A percentile compares a stretch with the other conserved stretches of the same genome.
phyloP scores from a whole-genome alignment of 1,284 basidiomycete genomes.

The Marasmius sp. region DNA sequence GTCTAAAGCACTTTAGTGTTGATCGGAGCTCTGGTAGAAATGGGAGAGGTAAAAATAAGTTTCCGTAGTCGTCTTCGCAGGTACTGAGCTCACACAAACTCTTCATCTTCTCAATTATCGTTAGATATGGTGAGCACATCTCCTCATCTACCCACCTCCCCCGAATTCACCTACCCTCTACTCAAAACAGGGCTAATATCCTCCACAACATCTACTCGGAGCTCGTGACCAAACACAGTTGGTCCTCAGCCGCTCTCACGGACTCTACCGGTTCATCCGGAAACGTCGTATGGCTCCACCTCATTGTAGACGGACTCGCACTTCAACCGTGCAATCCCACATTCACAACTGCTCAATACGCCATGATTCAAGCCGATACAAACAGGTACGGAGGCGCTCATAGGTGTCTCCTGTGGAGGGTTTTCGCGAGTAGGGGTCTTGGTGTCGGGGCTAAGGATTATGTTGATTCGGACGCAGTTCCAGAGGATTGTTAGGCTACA shows the following conservation, averaged over 20 bases:
- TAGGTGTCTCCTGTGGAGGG: too few relatives aligned
- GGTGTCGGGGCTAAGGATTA: too few relatives aligned
- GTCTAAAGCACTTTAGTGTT: neutral
- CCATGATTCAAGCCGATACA: conserved; percentile 48
- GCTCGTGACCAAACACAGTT: neutral
- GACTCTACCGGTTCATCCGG: conserved; percentile 17
- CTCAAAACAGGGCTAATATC: neutral
- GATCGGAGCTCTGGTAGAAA: neutral
- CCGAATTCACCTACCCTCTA: neutral
- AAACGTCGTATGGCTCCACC: conserved; percentile 36
- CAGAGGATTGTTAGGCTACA: too few relatives aligned
- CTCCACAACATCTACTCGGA: neutral
- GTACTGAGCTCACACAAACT: neutral
- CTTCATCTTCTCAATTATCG: neutral
- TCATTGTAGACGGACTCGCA: conserved; percentile 47
- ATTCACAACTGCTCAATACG: conserved; percentile 38
- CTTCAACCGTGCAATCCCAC: conserved; percentile 54
- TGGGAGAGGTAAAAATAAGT: neutral
- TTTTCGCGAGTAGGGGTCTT: too few relatives aligned
- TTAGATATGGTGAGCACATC: neutral
- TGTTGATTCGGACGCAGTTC: too few relatives aligned
- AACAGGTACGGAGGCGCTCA: too few relatives aligned
- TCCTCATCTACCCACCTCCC: neutral
- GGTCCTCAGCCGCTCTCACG: conserved; percentile 8
- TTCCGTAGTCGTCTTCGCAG: neutral